Conservation (phyloP, 108 stramenopile species). For the Mayamaea pseudoterrestris region DNA sequence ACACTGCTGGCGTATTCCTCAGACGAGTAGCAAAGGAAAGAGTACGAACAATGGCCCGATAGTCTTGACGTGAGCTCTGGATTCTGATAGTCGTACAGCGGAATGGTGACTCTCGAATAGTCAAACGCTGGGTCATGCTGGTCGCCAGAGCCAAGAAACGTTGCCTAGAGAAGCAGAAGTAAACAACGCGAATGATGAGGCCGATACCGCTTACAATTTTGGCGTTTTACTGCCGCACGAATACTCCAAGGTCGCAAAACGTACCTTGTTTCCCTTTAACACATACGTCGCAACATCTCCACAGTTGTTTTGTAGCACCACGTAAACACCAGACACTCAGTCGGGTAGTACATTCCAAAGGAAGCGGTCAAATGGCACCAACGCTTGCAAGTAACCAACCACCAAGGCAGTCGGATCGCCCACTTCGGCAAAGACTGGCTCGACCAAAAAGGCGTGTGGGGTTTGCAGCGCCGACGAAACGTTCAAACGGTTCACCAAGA, state of each 20-base stretch:
- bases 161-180: slow-evolving; percentile 1
- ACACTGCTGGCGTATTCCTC: background rate
- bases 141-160: slow-evolving; percentile 5
- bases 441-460: background rate
- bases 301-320: slow-evolving; percentile 7
- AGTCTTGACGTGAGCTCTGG: background rate
- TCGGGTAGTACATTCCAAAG: slow-evolving; percentile 6
- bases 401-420: background rate
- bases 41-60: background rate
- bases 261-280: slow-evolving; percentile 1
- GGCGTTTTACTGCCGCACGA: too few species aligned
- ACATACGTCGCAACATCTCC: slow-evolving; percentile 4
- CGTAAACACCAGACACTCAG: slow-evolving; percentile 1
- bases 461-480: too few species aligned
- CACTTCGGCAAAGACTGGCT: slow-evolving; percentile 1
- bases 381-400: background rate
- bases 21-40: slow-evolving; percentile 6
- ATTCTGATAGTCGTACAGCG: background rate
- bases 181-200: background rate
- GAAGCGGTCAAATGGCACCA: slow-evolving; percentile 4
- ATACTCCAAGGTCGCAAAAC: background rate
- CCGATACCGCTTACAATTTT: too few species aligned
- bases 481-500: too few species aligned
- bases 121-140: slow-evolving; percentile 3
- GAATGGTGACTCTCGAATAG: background rate